Base-by-base conservation (phyloP, 106 monocot species). In the Dioscorea dumetorum region DNA sequence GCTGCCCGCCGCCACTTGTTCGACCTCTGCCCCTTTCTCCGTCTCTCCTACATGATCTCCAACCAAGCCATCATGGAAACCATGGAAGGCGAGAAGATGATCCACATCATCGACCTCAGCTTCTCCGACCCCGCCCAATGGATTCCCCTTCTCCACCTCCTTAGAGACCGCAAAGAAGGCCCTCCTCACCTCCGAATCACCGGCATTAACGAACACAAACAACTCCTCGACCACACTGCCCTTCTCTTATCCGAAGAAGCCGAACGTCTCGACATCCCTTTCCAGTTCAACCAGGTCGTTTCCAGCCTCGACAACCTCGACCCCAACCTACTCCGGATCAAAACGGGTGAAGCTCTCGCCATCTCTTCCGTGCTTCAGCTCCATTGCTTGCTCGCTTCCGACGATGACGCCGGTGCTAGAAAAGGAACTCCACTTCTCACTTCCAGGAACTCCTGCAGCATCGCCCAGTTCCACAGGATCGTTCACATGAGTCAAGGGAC, bases 281-380 rank as follows among this genome's bases (percentile, higher is more conserved):
- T 92, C 77, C 88, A 85, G 57, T 92, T 88, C 80, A 73, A 75
- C 70, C 57, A 85, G 34, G 65, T 92, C 22, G 70, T 75, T 16
- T 17, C 58, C 63, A 48, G 62, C 0, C 58, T 82, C 20, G 87
- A 92, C 34, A 41, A 67, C 24, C 73, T 92, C 35, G 76, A 78
- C 64, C 12, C 78, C 28, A 80, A 82, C 23, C 61, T 14, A 24
- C 76, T 91, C 50, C 72, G 74, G 3, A 88, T 88, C 35, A 82
- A 85, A 60, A 78, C 87, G 19, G 91, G 88, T 20, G 91, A 92
- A 72, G 88, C 88, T 10, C 33, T 92, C 23, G 91, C 85, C 68
- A 58, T 92, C 57, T 76, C 33, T 73, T 77, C 80, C 8, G 73
- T 78, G 23, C 74, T 83, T 22, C 84, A 84, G 20, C 69, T 92